Evolutionary conservation across 2,329 filamentous ascomycete genomes (phyloP), one percentile per base, ranked within the genome.

Genomic region (Xylariaceae sp.): DNA sequence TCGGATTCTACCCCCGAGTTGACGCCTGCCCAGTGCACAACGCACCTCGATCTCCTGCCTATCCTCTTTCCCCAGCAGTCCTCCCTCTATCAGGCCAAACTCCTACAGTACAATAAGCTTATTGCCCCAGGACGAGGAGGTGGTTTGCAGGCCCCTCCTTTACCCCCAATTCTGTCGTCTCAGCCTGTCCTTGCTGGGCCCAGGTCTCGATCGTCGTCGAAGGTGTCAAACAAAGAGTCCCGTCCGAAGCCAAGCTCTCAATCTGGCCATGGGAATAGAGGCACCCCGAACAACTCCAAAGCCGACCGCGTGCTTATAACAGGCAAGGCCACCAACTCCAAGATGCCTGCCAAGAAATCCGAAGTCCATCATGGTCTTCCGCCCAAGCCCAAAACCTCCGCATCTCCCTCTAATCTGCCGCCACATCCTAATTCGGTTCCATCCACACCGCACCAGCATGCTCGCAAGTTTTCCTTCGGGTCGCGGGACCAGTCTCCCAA

Each of bases 401-500:
- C 49, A 23, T 68, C 76, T 52, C 67, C 79, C 54, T 54, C 64
- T 37, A 53, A 68, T 69, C 47, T 77, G 37, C 81, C 82, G 42
- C 80, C 50, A 6, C 76, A 94, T 63, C 94, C 92, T 20, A 95
- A 79, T 64, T 97, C 92, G 7, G 88, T 96, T 39, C 92, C 92
- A 1, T 94, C 92, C 1, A 97, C 92, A 3, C 93, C 92, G 7
- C 88, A 92, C 61, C 91, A 96, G 65, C 86, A 88, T 67, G 82
- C 90, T 54, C 83, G 89, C 48, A 85, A 91, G 59, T 86, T 93
- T 60, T 86, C 86, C 2, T 87, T 86, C 59, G 82, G 83, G 63
- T 93, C 90, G 38, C 80, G 77, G 52, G 78, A 81, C 50, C 91
- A 89, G 8, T 96, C 91, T 14, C 91, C 92, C 29, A 86, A 80